These are phyloP conservation scores for Fusarium abutilonis DNA, from an alignment of 2,329 filamentous ascomycete genomes.

Conservation along the genomic window DNA sequence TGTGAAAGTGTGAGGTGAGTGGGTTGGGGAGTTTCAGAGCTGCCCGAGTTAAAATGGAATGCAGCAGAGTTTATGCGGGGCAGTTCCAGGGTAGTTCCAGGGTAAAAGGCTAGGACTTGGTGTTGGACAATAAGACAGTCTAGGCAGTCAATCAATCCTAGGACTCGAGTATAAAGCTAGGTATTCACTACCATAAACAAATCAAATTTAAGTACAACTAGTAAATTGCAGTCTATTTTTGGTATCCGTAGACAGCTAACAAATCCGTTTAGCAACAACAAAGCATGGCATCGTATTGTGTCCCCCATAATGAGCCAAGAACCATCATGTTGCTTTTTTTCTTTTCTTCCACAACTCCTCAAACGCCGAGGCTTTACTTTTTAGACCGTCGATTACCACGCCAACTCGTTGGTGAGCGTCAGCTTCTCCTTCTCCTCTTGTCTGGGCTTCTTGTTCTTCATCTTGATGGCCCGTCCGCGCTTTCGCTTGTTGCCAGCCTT, in stretches of 20 bases:
- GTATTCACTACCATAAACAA: no score
- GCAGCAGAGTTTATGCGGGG: slow-evolving; percentile 4
- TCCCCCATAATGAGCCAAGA: background rate
- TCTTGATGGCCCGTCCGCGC: slow-evolving; percentile 59
- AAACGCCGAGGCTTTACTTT: slow-evolving; percentile 38
- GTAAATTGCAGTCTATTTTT: slow-evolving; percentile 25
- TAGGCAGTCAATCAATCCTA: no score
- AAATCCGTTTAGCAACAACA: slow-evolving; percentile 2
- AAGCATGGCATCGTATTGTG: slow-evolving; percentile 7
- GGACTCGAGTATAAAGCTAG: no score
- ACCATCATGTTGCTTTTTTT: background rate
- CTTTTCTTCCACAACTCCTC: slow-evolving; percentile 35
- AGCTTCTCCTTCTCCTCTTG: slow-evolving; percentile 71
- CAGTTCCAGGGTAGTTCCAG: slow-evolving; percentile 13
- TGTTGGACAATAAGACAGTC: background rate
- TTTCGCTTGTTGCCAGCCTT: slow-evolving; percentile 67
- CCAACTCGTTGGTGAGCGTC: slow-evolving; percentile 54
- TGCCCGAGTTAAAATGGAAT: slow-evolving; percentile 41
- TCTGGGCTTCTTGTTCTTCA: slow-evolving; percentile 57
- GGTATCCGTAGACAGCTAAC: slow-evolving; percentile 23
- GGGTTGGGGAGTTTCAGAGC: slow-evolving; percentile 40
- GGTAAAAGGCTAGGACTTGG: slow-evolving; percentile 23
- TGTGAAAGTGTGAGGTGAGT: slow-evolving; percentile 13
- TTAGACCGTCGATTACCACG: slow-evolving; percentile 49
- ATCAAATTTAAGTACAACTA: background rate